Base-by-base conservation (phyloP, 1,284 basidiomycete species). In the Pseudozyma pruni region DNA sequence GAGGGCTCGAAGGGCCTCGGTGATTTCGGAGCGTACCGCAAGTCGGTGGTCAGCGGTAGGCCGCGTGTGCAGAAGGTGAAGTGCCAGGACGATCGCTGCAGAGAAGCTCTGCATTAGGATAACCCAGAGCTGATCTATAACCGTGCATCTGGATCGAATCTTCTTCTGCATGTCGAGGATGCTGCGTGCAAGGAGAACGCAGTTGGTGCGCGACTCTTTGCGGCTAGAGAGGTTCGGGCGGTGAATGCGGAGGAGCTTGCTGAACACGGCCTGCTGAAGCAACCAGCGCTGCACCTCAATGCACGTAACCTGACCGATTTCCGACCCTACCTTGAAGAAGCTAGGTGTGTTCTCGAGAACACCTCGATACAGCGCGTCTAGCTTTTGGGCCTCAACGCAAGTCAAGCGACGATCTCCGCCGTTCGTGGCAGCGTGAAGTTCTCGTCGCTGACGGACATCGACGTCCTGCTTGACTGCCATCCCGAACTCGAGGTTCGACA, bases 81-180 rank as follows among this genome's bases (percentile, higher is more conserved):
- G 66, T 9, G 70, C 72, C n/a, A 81, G 67, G 17, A 81, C 70
- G 13, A 79, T 74, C 19, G 78, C 74, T 0, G 79, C 79, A 2
- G 71, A 72, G 52, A 78, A 78, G 37, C 59, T 68, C 59, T 77
- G 76, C 53, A 70, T 69, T 23, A 80, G 60, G 43, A 77, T 79
- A 45, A 72, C 42, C 60, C 71, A 74, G 23, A 81, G 72, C n/a
- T 72, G 64, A 37, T 79, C 75, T 35, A 75, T 67, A 31, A 81
- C 70, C 16, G 72, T 74, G 43, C 72, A 78, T 8, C 70, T 61
- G 17, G 57, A 50, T 29, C 79, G 64, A 31, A 81, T 67, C 53
- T 72, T 71, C 57, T 73, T 72, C 35, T 80, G 78, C 73, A 80
- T 75, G 57, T 78, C 75, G 23, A 81, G 59, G 43, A 79, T 77